These are phyloP conservation scores for Penicillium sp. DNA, from an alignment of 2,329 filamentous ascomycete genomes.

Conservation along the genomic window DNA sequence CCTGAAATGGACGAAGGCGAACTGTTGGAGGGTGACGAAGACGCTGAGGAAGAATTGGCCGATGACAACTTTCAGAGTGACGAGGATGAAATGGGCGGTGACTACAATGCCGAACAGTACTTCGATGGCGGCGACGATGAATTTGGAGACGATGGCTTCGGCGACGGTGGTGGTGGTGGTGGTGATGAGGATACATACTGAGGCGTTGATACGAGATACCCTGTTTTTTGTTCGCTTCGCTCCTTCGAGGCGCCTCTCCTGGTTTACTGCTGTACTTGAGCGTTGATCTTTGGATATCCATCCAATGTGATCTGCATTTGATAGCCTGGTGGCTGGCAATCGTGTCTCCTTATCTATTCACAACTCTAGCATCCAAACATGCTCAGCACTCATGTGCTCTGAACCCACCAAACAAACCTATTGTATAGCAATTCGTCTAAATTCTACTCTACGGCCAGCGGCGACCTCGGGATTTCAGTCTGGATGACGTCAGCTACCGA, in stretches of 20 bases:
- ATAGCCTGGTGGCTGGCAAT: slow-evolving; percentile 3
- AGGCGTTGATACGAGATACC: slow-evolving; percentile 31
- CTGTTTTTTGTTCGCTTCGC: slow-evolving; percentile 22
- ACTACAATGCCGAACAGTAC: slow-evolving; percentile 65
- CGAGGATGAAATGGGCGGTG: slow-evolving; percentile 57
- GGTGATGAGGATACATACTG: slow-evolving; percentile 49
- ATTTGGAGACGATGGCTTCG: slow-evolving; percentile 55
- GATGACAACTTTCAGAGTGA: slow-evolving; percentile 61
- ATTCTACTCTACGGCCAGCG: too few species aligned
- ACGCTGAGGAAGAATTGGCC: slow-evolving; percentile 52
- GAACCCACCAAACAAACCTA: too few species aligned
- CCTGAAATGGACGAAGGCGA: slow-evolving; percentile 32
- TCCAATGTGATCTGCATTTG: slow-evolving; percentile 12
- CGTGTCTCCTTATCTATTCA: not conserved
- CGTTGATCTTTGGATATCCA: slow-evolving; percentile 5
- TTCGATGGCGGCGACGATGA: slow-evolving; percentile 59
- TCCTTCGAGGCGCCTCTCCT: slow-evolving; percentile 1
- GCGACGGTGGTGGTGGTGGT: slow-evolving; percentile 54
- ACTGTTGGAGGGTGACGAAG: slow-evolving; percentile 43
- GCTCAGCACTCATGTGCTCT: too few species aligned
- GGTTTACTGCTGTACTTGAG: slow-evolving; percentile 41
- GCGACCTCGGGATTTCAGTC: too few species aligned
- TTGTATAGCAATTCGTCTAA: too few species aligned
- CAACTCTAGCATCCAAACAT: too few species aligned
- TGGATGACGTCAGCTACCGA: slow-evolving; percentile 33